A percentile compares a stretch with the other conserved stretches of the same genome.
Evolutionary conservation across 495 filamentous ascomycete genomes (phyloP).

Genomic region (Achaetomiella virescens): DNA sequence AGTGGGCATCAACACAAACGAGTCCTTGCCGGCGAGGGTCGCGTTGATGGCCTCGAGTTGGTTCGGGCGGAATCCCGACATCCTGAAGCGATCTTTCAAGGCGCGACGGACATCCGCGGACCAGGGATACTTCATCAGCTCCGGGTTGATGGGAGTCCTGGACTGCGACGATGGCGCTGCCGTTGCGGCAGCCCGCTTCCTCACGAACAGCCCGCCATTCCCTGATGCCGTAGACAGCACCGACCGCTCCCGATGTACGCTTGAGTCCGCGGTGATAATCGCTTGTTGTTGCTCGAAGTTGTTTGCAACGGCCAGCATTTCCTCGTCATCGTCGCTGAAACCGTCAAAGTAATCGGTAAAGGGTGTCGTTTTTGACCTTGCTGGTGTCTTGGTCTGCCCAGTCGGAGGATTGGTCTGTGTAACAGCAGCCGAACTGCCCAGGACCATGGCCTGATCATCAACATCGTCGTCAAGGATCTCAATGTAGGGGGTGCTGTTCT

Average conservation of each 20-base stretch:
- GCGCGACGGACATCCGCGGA: constrained; percentile 75
- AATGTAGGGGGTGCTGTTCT: constrained; percentile 5
- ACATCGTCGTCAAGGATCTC: constrained; percentile 33
- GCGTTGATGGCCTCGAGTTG: constrained; percentile 95
- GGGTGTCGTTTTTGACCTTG: background rate
- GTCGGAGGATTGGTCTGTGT: background rate
- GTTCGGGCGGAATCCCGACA: constrained; percentile 80
- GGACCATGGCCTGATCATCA: constrained; percentile 35
- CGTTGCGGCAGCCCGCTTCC: constrained; percentile 26
- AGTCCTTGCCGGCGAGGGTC: constrained; percentile 77
- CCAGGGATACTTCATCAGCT: constrained; percentile 58
- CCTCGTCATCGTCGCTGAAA: constrained; percentile 67
- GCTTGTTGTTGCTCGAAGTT: constrained; percentile 47
- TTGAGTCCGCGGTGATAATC: constrained; percentile 19
- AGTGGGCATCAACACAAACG: constrained; percentile 95
- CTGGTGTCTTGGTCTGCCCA: background rate
- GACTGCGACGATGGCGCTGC: constrained; percentile 20
- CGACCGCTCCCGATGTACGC: constrained; percentile 19
- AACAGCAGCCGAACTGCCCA: background rate
- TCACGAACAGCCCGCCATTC: constrained; percentile 20
- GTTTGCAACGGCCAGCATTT: constrained; percentile 58
- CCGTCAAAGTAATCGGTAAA: constrained; percentile 2
- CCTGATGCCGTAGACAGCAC: constrained; percentile 35
- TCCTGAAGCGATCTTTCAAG: constrained; percentile 71
- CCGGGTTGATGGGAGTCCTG: constrained; percentile 29